Conservation (phyloP, 129 eudicot species). For the Centaurea solstitialis region DNA sequence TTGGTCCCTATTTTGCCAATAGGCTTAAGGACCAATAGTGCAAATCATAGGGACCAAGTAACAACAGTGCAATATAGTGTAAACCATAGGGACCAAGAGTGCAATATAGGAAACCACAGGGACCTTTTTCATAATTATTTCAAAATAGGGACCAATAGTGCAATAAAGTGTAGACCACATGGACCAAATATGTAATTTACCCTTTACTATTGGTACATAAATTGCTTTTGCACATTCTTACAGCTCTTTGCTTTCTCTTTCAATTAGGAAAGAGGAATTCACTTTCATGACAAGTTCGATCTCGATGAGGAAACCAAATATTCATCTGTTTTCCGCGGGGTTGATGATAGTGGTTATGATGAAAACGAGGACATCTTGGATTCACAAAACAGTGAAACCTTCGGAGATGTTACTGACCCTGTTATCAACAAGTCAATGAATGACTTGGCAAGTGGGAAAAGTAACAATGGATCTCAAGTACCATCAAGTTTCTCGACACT, state of each 20-base stretch:
- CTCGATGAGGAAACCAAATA: slow-evolving; percentile 88
- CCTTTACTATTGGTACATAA: background rate
- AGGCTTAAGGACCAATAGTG: too few relatives aligned
- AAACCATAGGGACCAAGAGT: too few relatives aligned
- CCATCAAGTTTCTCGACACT: slow-evolving; percentile 38
- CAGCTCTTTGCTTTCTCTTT: background rate
- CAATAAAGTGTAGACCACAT: too few relatives aligned
- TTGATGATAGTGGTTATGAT: slow-evolving; percentile 86
- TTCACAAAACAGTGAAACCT: slow-evolving; percentile 71
- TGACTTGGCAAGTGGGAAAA: slow-evolving; percentile 44
- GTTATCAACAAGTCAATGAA: slow-evolving; percentile 44
- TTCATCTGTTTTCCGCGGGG: slow-evolving; percentile 76
- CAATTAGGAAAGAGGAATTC: slow-evolving; percentile 82
- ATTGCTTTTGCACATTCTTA: background rate
- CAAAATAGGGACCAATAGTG: too few relatives aligned
- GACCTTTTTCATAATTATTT: too few relatives aligned
- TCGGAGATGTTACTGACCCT: slow-evolving; percentile 60
- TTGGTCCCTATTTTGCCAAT: too few relatives aligned
- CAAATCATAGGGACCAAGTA: too few relatives aligned
- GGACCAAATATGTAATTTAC: too few relatives aligned
- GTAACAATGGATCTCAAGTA: slow-evolving; percentile 40
- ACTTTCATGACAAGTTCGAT: slow-evolving; percentile 56
- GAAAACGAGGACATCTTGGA: slow-evolving; percentile 71
- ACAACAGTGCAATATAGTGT: too few relatives aligned
- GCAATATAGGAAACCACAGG: too few relatives aligned